These are phyloP conservation scores for Colletotrichum euphorbiae DNA, from an alignment of 2,329 filamentous ascomycete genomes.

Conservation along the genomic window DNA sequence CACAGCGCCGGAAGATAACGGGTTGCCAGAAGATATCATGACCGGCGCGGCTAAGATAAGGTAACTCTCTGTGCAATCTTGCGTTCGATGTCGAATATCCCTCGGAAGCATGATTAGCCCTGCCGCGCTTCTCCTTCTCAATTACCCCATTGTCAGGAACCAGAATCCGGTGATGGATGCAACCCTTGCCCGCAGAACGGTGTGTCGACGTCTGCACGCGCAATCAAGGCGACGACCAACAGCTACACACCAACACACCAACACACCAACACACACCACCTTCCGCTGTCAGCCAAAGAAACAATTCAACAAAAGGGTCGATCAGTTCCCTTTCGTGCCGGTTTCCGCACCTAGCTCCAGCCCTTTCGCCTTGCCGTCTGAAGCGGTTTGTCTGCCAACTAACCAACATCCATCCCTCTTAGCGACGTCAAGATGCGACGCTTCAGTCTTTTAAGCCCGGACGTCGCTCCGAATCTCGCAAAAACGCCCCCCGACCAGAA, in stretches of 20 bases:
- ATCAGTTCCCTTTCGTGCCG: conserved; percentile 14
- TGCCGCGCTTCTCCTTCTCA: conserved; percentile 5
- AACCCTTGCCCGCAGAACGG: conserved; percentile 35
- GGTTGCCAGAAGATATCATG: conserved; percentile 23
- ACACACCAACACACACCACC: too few relatives aligned
- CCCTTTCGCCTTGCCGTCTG: conserved; percentile 27
- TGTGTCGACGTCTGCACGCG: conserved; percentile 25
- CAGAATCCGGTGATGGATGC: conserved; percentile 25
- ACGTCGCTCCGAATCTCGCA: conserved; percentile 38
- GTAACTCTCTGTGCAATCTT: conserved; percentile 9
- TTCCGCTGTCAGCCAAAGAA: conserved; percentile 6
- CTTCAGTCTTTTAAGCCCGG: conserved; percentile 27
- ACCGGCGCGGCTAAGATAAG: background rate
- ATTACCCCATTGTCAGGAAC: conserved; percentile 36
- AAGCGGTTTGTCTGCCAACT: conserved; percentile 17
- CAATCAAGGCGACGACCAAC: background rate
- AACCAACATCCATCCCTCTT: background rate
- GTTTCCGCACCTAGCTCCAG: background rate
- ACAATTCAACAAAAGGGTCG: conserved; percentile 23
- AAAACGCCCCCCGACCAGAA: conserved; percentile 19
- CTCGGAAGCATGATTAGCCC: conserved; percentile 23
- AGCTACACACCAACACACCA: background rate
- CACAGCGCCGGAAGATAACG: conserved; percentile 33
- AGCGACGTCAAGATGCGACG: conserved; percentile 6
- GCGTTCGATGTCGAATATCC: conserved; percentile 28